These are phyloP conservation scores for Candida namnaoensis DNA, from an alignment of 805 yeast species.

Conservation along the genomic window DNA sequence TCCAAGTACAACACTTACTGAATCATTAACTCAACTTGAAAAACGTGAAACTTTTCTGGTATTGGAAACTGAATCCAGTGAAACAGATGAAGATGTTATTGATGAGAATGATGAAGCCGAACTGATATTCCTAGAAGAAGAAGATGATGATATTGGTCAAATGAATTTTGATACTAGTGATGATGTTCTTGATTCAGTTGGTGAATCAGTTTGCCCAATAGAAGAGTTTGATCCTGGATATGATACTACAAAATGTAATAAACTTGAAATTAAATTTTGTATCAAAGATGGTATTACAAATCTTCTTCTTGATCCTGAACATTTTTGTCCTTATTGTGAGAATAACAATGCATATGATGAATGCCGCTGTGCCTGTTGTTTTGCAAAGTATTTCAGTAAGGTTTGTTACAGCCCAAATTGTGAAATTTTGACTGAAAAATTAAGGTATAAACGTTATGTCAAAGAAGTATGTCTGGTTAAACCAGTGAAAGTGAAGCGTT, in stretches of 20 bases:
- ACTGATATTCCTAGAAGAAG: background rate
- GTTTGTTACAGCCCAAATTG: constrained; percentile 19
- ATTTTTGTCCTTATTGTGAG: constrained; percentile 18
- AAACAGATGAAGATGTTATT: background rate
- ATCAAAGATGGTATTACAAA: constrained; percentile 13
- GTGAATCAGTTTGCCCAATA: constrained; percentile 10
- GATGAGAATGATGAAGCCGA: background rate
- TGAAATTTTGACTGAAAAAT: constrained; percentile 10
- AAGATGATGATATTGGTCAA: background rate
- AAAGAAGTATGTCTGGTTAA: constrained; percentile 15
- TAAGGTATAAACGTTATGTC: constrained; percentile 17
- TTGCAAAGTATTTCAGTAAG: constrained; percentile 16
- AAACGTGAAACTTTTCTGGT: too few species aligned
- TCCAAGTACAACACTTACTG: background rate
- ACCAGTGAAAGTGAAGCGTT: constrained; percentile 4
- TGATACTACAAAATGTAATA: constrained; percentile 12
- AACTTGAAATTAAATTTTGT: constrained; percentile 11
- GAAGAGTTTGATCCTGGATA: constrained; percentile 13
- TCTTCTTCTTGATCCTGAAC: constrained; percentile 12
- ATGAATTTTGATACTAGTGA: background rate
- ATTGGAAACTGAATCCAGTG: too few species aligned
- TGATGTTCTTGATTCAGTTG: background rate
- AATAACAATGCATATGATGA: constrained; percentile 18
- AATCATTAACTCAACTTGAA: too few species aligned
- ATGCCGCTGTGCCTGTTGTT: constrained; percentile 20